A percentile compares a stretch with the other conserved stretches of the same genome.
These are phyloP conservation scores for Cryptosporidium sp. DNA, from an alignment of 169 alveolate genomes.

Conservation along the genomic window DNA sequence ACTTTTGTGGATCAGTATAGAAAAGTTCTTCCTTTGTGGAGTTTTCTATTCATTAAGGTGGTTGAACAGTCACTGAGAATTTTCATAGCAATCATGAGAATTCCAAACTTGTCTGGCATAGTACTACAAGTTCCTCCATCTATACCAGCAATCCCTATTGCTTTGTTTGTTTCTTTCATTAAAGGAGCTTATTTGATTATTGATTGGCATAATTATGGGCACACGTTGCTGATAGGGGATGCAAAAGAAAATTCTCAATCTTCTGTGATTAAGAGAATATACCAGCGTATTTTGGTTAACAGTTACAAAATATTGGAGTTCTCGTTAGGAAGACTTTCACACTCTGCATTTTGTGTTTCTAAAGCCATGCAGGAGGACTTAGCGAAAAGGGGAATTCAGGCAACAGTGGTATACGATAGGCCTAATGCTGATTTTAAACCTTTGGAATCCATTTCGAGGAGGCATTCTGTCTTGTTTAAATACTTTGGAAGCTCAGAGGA, in stretches of 20 bases:
- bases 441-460: conserved; percentile 49
- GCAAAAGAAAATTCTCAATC: conserved; percentile 41
- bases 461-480: conserved; percentile 75
- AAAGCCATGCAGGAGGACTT: conserved; percentile 87
- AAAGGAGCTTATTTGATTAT: conserved; percentile 80
- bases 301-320: conserved; percentile 81
- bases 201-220: conserved; percentile 94
- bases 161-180: conserved; percentile 78
- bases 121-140: conserved; percentile 92
- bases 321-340: conserved; percentile 83
- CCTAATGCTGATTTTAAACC: conserved; percentile 82
- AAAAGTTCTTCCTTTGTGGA: conserved; percentile 79
- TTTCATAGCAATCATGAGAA: conserved; percentile 75
- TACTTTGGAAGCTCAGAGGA: conserved; percentile 35
- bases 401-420: conserved; percentile 87
- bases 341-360: conserved; percentile 89
- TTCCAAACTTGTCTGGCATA: conserved; percentile 80
- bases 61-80: conserved; percentile 81
- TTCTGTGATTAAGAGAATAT: not conserved
- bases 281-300: not conserved
- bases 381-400: conserved; percentile 79
- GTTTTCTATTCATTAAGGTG: conserved; percentile 78
- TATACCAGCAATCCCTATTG: conserved; percentile 84
- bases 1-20: conserved; percentile 20
- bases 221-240: conserved; percentile 84